Base-by-base conservation (phyloP, 1,139 yeast genomes). In the Scheffersomyces segobiensis region DNA sequence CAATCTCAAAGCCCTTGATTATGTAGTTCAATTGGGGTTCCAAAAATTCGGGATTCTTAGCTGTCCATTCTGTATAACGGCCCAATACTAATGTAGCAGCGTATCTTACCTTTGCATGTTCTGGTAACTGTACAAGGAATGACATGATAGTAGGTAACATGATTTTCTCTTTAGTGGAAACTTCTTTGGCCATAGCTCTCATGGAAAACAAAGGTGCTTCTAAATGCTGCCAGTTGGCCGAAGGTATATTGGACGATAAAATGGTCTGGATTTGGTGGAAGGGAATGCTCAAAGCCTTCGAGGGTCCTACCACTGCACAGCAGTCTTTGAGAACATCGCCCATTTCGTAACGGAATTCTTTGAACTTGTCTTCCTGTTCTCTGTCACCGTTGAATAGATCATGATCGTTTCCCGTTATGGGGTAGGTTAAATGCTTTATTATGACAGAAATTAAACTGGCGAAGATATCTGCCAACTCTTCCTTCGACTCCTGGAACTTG, bases 321-420 rank as follows among this genome's bases (percentile, higher is more conserved):
- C 98, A 93, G 71, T 93, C 97, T 70, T 95, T 96, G 62, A 96
- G 78, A 14, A 95, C 97, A 71, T 95, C 98, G 42, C 98, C 98
- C 91, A 95, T 91, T 62, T 93, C 97, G 73, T 95, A 96, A 67
- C 99, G 82, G 74, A 93, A 95, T 57, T 92, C 96, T 67, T 91
- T 88, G 72, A 96, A 96, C 71, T 91, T 91, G 69, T 95, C 99
- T 71, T 93, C 97, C 59, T 87, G 91, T 71, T 93, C 98, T 61
- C 82, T 82, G 67, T 87, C 88, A 48, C 87, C 88, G 52, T 78
- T 79, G 63, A 88, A 87, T 51, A 84, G 70, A 42, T 65, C 60
- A 54, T 79, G 80, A 46, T 76, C 79, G 56, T 77, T 74, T 2
- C 71, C 73, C 3, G 77, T 80, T 18, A 78, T 72, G 8, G 98